Evolutionary conservation across 768 basidiomycete species (phyloP).

Genomic region (Hysterangium stoloniferum): DNA sequence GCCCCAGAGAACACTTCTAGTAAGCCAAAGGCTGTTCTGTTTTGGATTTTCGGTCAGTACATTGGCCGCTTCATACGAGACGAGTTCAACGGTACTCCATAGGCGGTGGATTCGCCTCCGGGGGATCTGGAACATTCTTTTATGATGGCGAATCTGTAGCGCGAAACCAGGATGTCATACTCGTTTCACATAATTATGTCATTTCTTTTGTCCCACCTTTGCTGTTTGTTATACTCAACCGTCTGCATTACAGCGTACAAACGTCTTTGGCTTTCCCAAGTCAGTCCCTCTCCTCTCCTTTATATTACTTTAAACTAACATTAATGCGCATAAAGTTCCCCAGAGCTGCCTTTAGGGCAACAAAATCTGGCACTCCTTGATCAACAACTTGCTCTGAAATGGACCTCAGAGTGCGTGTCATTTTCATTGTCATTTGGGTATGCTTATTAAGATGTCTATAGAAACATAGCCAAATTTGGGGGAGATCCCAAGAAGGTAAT

Average conservation of each 20-base stretch:
- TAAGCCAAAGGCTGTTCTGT: slow-evolving; percentile 6
- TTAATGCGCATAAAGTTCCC: not conserved
- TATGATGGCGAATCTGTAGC: slow-evolving; percentile 10
- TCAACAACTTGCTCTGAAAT: slow-evolving; percentile 7
- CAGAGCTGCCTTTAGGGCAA: slow-evolving; percentile 1
- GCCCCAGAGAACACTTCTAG: not conserved
- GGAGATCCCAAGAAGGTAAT: slow-evolving; percentile 10
- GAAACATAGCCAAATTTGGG: slow-evolving; percentile 11
- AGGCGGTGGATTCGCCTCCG: slow-evolving; percentile 9
- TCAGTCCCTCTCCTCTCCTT: not conserved
- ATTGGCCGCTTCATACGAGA: not conserved
- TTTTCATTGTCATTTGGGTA: not conserved
- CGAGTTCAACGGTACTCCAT: not conserved
- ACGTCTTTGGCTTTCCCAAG: slow-evolving; percentile 11
- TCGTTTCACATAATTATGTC: slow-evolving; percentile 10
- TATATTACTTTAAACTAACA: not conserved
- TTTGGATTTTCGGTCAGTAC: slow-evolving; percentile 12
- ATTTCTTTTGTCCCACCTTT: not conserved
- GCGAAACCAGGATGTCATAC: slow-evolving; percentile 5
- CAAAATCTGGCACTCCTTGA: slow-evolving; percentile 9
- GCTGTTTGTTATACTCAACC: not conserved
- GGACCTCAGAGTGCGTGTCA: slow-evolving; percentile 4
- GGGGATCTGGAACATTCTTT: slow-evolving; percentile 9
- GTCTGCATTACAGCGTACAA: slow-evolving; percentile 2
- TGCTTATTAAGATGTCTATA: not conserved